Conservation (phyloP, 129 eudicot species). For the Pulicaria dysenterica region DNA sequence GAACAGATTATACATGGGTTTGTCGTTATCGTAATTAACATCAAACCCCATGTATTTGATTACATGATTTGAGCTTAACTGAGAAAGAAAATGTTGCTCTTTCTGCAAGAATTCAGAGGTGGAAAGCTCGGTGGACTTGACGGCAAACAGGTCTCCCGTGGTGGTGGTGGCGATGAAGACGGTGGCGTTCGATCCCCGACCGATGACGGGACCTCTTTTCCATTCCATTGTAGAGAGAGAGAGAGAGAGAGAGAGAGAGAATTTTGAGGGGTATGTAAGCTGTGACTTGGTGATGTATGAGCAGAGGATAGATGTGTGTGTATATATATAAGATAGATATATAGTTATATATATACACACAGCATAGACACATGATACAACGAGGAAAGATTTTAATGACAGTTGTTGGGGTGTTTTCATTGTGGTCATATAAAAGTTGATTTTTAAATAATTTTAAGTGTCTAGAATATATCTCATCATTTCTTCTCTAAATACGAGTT, state of each 20-base stretch:
- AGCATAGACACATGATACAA: conserved; percentile 26
- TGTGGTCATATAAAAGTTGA: background rate
- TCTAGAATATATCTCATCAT: too few relatives aligned
- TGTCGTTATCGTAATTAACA: conserved; percentile 26
- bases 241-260: background rate
- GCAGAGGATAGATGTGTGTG: background rate
- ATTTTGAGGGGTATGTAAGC: conserved; percentile 5
- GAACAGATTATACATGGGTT: conserved; percentile 57
- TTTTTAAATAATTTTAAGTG: background rate
- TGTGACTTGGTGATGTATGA: conserved; percentile 24
- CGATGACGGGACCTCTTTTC: conserved; percentile 68
- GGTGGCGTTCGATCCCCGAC: conserved; percentile 76
- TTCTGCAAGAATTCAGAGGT: conserved; percentile 49
- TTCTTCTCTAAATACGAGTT: too few relatives aligned
- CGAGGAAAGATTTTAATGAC: conserved; percentile 31
- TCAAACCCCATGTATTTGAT: conserved; percentile 66
- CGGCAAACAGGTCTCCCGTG: conserved; percentile 67
- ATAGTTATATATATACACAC: conserved; percentile 7
- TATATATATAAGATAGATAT: too few relatives aligned
- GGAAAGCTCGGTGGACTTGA: conserved; percentile 66
- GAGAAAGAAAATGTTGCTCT: conserved; percentile 57
- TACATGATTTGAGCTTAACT: conserved; percentile 50
- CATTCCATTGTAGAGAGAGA: conserved; percentile 55
- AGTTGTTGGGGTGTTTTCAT: conserved; percentile 29
- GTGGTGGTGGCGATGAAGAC: conserved; percentile 63